phyloP scores from a whole-genome alignment of 2,329 filamentous ascomycete species.

The Pyrenochaeta sp. region DNA sequence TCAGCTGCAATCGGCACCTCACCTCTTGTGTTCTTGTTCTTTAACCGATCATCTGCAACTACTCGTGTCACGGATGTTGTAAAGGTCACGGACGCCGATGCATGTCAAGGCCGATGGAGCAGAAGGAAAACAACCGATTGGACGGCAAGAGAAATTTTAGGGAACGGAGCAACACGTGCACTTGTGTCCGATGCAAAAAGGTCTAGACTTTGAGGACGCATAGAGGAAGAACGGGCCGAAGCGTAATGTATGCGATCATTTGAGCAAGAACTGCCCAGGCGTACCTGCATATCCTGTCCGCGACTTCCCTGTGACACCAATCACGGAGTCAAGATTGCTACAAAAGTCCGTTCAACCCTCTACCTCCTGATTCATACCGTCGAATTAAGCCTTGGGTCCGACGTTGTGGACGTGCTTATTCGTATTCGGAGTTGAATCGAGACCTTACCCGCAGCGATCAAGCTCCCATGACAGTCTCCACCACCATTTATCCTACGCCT shows the following conservation, averaged over 20 bases:
- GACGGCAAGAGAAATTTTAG: too few species aligned
- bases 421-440: slow-evolving; percentile 1
- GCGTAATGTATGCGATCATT: background rate
- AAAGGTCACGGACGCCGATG: too few species aligned
- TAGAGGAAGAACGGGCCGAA: background rate
- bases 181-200: too few species aligned
- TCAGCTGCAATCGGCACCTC: too few species aligned
- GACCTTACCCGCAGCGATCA: background rate
- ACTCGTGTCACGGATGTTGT: too few species aligned
- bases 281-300: background rate
- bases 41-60: too few species aligned
- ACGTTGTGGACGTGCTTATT: background rate
- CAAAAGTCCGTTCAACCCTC: background rate
- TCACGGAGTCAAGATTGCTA: background rate
- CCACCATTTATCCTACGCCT: background rate
- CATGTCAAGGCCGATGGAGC: too few species aligned
- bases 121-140: too few species aligned
- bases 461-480: background rate
- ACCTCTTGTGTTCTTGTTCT: too few species aligned
- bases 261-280: slow-evolving; percentile 1
- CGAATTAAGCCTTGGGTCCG: background rate
- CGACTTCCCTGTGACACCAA: background rate
- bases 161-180: too few species aligned
- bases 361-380: background rate
- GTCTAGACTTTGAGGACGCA: background rate